Evolutionary conservation across 2,329 filamentous ascomycete species (phyloP), one percentile per base, ranked within the genome.

Genomic region (Alternaria infectoria): DNA sequence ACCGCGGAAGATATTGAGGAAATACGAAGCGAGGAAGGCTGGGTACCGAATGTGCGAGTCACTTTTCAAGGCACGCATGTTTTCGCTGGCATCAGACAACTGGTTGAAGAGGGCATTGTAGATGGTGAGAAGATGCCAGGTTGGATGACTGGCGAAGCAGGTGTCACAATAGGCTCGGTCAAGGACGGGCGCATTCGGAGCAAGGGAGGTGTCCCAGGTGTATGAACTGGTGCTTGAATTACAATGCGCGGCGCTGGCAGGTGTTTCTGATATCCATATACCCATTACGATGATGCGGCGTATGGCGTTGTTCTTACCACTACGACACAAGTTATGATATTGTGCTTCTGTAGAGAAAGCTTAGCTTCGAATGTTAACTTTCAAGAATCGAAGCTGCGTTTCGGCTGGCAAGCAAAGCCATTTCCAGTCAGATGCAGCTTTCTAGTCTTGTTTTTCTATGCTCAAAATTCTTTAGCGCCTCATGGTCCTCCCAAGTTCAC

Each of bases 121-220:
- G 89, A 96, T 74, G 90, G 92, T 2, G 86, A 89, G 72, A 87
- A 84, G 58, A 94, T 96, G 91, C 93, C 93, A 0, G 91, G 91
- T 0, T 97, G 93, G 93, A 90, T 97, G 90, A 96, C 93, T 1
- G 93, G 93, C 2, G 93, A 97, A 73, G 91, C 93, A 47, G 91
- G 90, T 0, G 89, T 96, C 6, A 96, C 91, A 57, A 85, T 89
- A 40, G 91, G 92, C 0, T 86, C 88, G 26, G 88, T 96, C 5
- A 86, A 85, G 67, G 79, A 88, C 62, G 92, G 93, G 3, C 84
- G 89, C 65, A 88, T 93, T 55, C 65, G 69, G 51, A 72, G 69
- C 10, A 79, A 72, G 58, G 71, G 66, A 19, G 69, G 69, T 56
- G 65, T 74, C 47, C 68, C 72, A 44, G 71, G 72, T 50, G 64